These are phyloP conservation scores for Marasmius sp. DNA, from an alignment of 1,284 basidiomycete species.

Conservation along the genomic window DNA sequence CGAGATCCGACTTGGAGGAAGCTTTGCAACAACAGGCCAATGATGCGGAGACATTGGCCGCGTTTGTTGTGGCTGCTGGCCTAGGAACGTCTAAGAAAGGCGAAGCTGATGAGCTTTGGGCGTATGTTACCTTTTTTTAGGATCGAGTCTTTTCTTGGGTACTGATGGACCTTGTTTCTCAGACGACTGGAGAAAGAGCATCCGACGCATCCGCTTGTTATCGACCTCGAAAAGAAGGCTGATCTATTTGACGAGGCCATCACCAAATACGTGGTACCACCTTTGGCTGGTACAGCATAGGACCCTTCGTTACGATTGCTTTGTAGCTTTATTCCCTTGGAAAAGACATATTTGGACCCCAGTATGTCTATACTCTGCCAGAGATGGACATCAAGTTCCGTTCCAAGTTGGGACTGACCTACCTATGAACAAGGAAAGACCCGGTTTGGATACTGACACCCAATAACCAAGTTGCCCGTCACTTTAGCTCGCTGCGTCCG, in stretches of 20 bases:
- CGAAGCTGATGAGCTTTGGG: slow-evolving; percentile 66
- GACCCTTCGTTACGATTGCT: neutral
- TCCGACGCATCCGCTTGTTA: slow-evolving; percentile 66
- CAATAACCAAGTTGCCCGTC: no score
- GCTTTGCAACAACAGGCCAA: slow-evolving; percentile 60
- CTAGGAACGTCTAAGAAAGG: slow-evolving; percentile 57
- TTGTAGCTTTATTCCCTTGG: no score
- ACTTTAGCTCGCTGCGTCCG: no score
- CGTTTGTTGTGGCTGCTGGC: slow-evolving; percentile 64
- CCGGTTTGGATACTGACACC: no score
- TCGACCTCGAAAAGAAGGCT: slow-evolving; percentile 62
- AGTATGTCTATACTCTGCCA: no score
- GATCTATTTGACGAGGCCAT: slow-evolving; percentile 72
- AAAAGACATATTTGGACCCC: no score
- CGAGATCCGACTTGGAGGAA: slow-evolving; percentile 83
- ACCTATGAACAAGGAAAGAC: no score
- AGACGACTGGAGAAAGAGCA: slow-evolving; percentile 62
- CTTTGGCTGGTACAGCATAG: slow-evolving; percentile 35
- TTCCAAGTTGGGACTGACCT: no score
- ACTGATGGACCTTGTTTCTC: slow-evolving; percentile 7
- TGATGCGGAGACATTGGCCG: slow-evolving; percentile 72
- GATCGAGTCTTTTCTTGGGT: slow-evolving; percentile 6
- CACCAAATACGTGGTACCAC: slow-evolving; percentile 64
- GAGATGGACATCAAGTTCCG: no score
- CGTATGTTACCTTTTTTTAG: slow-evolving; percentile 45